Percentiles rank a stretch among this genome's conserved stretches.
These are phyloP conservation scores for Mangifera indica DNA, from an alignment of 345 rosid species.

Conservation along the genomic window DNA sequence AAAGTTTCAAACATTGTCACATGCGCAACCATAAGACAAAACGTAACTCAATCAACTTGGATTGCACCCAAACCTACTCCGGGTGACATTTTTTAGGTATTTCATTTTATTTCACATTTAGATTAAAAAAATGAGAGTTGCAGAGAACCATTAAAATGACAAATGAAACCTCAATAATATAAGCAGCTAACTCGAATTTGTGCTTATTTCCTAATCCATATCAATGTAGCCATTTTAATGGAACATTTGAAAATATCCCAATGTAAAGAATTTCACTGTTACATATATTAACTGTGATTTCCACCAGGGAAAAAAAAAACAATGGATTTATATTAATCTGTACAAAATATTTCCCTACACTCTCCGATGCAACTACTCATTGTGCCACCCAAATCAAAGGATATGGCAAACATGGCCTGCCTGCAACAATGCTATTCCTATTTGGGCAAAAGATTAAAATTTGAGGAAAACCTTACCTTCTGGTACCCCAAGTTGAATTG, in stretches of 20 bases:
- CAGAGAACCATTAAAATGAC: too few relatives aligned
- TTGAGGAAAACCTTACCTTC: not conserved
- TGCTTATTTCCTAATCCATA: not conserved
- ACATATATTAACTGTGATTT: constrained; percentile 8
- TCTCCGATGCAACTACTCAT: not conserved
- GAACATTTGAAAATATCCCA: not conserved
- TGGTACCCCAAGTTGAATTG: not conserved
- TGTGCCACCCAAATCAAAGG: constrained; percentile 4
- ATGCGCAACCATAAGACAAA: too few relatives aligned
- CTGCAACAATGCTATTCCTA: not conserved
- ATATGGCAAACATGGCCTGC: not conserved
- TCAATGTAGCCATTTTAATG: not conserved
- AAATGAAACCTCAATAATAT: not conserved
- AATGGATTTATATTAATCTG: constrained; percentile 23
- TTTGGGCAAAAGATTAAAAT: not conserved
- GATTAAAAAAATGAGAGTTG: too few relatives aligned
- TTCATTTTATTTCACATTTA: too few relatives aligned
- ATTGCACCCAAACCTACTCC: too few relatives aligned
- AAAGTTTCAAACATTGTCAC: too few relatives aligned
- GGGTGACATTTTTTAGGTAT: too few relatives aligned
- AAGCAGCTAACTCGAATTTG: not conserved
- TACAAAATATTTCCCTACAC: constrained; percentile 19
- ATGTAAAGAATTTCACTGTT: not conserved
- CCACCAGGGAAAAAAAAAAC: not conserved
- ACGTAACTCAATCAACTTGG: too few relatives aligned